Evolutionary conservation across 2,329 filamentous ascomycete species (phyloP).

Genomic region (Fusarium subtropicale): DNA sequence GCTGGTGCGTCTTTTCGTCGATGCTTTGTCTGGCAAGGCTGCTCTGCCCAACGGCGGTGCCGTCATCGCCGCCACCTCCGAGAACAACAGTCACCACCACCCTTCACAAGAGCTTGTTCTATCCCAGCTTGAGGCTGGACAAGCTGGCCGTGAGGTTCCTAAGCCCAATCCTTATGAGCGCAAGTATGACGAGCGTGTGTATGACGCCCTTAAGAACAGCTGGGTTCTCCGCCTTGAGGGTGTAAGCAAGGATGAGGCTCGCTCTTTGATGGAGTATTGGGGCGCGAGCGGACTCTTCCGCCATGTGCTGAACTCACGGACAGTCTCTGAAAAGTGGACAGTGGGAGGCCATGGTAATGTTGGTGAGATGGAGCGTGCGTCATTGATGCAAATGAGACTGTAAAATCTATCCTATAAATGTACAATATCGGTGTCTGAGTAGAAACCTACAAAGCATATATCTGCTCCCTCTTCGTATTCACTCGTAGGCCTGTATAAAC

Average conservation of each 20-base stretch:
- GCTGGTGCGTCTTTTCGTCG: slow-evolving; percentile 79
- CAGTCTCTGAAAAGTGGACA: slow-evolving; percentile 85
- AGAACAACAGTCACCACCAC: slow-evolving; percentile 74
- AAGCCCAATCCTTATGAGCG: slow-evolving; percentile 64
- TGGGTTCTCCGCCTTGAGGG: slow-evolving; percentile 71
- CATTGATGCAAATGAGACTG: slow-evolving; percentile 62
- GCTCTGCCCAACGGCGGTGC: slow-evolving; percentile 78
- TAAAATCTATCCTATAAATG: slow-evolving; percentile 51
- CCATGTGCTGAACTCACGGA: slow-evolving; percentile 73
- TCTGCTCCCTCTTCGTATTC: slow-evolving; percentile 11
- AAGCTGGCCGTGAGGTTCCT: slow-evolving; percentile 54
- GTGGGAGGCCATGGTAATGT: slow-evolving; percentile 83
- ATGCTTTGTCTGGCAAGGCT: slow-evolving; percentile 72
- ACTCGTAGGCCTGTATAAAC: neutral
- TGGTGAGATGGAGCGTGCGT: slow-evolving; percentile 83
- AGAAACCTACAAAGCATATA: slow-evolving; percentile 31
- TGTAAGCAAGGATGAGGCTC: slow-evolving; percentile 78
- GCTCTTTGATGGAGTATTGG: slow-evolving; percentile 91
- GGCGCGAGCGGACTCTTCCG: slow-evolving; percentile 85
- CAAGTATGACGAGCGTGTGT: slow-evolving; percentile 68
- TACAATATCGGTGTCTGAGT: slow-evolving; percentile 45
- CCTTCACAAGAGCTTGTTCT: slow-evolving; percentile 77
- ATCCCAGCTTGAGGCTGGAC: slow-evolving; percentile 62
- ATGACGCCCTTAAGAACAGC: slow-evolving; percentile 63
- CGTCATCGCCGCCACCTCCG: slow-evolving; percentile 78